Conservation (phyloP, 306 rosid genomes). For the Arachis hypogaea region DNA sequence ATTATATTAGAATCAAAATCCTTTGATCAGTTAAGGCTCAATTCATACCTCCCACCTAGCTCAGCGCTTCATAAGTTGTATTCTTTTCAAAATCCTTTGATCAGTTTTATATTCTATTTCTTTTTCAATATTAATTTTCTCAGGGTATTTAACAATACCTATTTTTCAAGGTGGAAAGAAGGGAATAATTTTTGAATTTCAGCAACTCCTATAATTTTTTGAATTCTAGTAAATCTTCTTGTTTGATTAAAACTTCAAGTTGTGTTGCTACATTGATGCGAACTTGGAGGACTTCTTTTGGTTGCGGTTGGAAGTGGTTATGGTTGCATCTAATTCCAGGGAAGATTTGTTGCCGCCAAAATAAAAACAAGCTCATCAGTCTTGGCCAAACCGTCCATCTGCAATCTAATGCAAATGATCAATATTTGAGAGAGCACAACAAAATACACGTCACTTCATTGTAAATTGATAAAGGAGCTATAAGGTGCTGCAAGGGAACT, state of each 20-base stretch:
- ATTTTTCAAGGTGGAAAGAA: no score
- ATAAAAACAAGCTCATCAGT: conserved; percentile 91
- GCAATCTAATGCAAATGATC: conserved; percentile 57
- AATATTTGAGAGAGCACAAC: conserved; percentile 39
- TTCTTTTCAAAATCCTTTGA: conserved; percentile 63
- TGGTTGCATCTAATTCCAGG: conserved; percentile 98
- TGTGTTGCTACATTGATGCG: no score
- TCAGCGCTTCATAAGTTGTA: conserved; percentile 97
- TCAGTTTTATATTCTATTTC: no score
- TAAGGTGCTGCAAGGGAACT: conserved; percentile 4
- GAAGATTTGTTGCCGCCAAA: conserved; percentile 96
- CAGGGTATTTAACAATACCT: no score
- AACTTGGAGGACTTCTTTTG: no score
- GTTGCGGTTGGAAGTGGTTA: conserved; percentile 1
- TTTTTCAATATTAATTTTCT: no score
- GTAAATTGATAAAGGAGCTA: neutral
- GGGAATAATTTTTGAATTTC: no score
- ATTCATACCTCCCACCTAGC: conserved; percentile 97
- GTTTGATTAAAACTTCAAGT: no score
- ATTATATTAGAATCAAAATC: conserved; percentile 16
- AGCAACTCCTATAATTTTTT: no score
- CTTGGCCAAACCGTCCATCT: conserved; percentile 92
- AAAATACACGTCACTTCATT: conserved; percentile 11
- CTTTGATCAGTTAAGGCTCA: conserved; percentile 26
- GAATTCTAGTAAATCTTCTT: no score